These are phyloP conservation scores for Colletotrichum truncatum DNA, from an alignment of 2,329 filamentous ascomycete genomes.

Conservation along the genomic window DNA sequence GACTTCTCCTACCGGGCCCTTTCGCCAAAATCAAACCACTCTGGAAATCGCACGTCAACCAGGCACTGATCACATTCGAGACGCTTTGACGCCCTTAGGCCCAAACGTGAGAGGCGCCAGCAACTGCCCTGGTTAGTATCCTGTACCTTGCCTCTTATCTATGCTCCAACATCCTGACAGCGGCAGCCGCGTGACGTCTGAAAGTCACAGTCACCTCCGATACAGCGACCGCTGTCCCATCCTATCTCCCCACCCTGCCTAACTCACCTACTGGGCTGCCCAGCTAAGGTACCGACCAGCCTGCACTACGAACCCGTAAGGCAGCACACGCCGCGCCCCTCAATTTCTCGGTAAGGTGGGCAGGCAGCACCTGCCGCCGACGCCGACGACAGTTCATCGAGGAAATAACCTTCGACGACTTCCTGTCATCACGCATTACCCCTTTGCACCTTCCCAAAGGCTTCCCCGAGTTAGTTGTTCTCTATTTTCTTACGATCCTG, in stretches of 20 bases:
- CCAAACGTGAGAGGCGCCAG: constrained; percentile 16
- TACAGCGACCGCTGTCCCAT: constrained; percentile 18
- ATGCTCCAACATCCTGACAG: constrained; percentile 17
- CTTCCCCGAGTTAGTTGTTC: constrained; percentile 19
- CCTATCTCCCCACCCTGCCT: constrained; percentile 23
- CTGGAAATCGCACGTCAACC: too few species aligned
- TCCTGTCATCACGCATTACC: neutral
- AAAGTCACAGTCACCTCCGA: constrained; percentile 26
- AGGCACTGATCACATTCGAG: neutral
- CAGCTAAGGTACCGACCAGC: neutral
- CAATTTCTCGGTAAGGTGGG: neutral
- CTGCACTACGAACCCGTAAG: too few species aligned
- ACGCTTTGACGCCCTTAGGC: constrained; percentile 14
- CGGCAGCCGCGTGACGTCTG: constrained; percentile 24
- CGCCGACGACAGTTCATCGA: neutral
- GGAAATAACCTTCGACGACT: constrained; percentile 9
- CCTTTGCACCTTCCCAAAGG: constrained; percentile 9
- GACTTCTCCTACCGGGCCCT: neutral
- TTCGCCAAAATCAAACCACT: neutral
- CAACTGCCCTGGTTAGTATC: constrained; percentile 20
- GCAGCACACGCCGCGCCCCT: constrained; percentile 7
- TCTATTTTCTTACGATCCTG: neutral
- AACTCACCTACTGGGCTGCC: neutral
- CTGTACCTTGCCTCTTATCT: constrained; percentile 25
- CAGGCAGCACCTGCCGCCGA: constrained; percentile 6